Conservation (phyloP, 129 eudicot genomes). For the Cynara cardunculus region DNA sequence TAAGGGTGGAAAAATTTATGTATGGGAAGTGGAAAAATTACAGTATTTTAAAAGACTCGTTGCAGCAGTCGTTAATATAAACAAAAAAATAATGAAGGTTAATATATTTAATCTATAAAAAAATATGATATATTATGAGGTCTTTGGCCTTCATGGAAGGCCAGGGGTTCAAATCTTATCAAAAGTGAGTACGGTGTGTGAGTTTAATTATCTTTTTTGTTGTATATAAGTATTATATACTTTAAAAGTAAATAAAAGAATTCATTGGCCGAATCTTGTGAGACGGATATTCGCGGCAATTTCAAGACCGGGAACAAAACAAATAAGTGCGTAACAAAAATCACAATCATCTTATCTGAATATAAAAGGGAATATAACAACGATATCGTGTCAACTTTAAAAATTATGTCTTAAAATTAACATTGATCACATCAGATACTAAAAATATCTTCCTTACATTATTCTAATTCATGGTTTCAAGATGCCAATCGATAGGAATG, state of each 20-base stretch:
- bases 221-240: no score
- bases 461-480: slow-evolving; percentile 1
- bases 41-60: no score
- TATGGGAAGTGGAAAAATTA: neutral
- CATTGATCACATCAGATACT: slow-evolving; percentile 5
- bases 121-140: no score
- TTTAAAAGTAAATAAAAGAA: neutral
- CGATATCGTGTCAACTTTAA: neutral
- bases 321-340: neutral
- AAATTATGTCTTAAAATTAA: neutral
- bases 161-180: no score
- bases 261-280: neutral
- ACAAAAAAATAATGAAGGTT: no score
- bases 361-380: slow-evolving; percentile 3
- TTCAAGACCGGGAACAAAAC: slow-evolving; percentile 9
- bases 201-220: no score
- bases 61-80: no score
- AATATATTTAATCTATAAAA: no score
- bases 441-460: neutral
- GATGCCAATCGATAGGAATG: neutral
- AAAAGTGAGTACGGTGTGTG: no score
- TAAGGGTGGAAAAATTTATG: neutral
- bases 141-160: no score
- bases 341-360: slow-evolving; percentile 9
- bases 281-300: slow-evolving; percentile 10